phyloP scores from a whole-genome alignment of 2,329 filamentous ascomycete species.

The Neurospora sp. region DNA sequence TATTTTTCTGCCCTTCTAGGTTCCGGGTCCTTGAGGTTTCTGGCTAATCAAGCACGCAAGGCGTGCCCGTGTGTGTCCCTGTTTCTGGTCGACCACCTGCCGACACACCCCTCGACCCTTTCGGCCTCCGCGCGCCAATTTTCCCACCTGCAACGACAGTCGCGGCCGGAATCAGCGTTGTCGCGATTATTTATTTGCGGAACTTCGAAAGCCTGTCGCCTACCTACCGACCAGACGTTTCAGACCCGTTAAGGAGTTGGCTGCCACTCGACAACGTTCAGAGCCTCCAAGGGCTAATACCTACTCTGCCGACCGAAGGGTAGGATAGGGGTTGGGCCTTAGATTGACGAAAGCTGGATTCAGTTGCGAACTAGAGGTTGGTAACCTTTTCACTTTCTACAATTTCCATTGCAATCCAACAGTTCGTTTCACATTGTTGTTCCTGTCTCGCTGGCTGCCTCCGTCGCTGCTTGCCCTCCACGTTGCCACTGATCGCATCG shows the following conservation, averaged over 20 bases:
- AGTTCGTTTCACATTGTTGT: neutral
- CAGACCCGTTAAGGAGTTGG: neutral
- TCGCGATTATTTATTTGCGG: neutral
- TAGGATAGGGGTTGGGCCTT: neutral
- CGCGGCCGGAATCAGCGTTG: slow-evolving; percentile 5
- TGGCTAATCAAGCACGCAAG: slow-evolving; percentile 12
- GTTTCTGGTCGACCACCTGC: slow-evolving; percentile 1
- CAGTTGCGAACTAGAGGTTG: neutral
- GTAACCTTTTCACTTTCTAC: neutral
- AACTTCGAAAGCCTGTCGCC: neutral
- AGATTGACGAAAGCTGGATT: neutral
- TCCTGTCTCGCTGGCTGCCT: neutral
- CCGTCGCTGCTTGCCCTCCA: neutral
- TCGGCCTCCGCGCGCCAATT: slow-evolving; percentile 17
- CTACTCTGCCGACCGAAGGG: neutral
- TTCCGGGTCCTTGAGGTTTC: neutral
- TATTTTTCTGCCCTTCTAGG: slow-evolving; percentile 5
- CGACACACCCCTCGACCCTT: slow-evolving; percentile 2
- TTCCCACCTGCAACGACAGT: slow-evolving; percentile 11
- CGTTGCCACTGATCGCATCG: neutral
- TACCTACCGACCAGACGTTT: neutral
- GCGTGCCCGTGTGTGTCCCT: slow-evolving; percentile 13
- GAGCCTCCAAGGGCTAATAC: neutral
- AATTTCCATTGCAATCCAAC: neutral
- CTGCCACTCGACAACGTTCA: neutral